A percentile compares a stretch with the other conserved stretches of the same genome.
phyloP scores from a whole-genome alignment of 2,329 filamentous ascomycete genomes.

The Diaporthe citri region DNA sequence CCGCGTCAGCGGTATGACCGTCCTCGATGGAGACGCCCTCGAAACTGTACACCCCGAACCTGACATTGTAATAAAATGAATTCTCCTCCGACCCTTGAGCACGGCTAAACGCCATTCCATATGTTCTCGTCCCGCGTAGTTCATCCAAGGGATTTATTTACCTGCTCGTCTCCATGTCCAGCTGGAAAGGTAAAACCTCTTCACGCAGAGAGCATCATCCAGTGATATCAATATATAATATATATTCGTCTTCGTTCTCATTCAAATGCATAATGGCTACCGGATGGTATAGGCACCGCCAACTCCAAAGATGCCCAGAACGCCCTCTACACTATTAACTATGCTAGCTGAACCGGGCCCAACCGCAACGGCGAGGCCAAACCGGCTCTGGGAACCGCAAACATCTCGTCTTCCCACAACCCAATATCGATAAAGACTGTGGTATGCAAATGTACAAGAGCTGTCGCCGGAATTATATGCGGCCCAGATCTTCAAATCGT shows the following conservation, averaged over 20 bases:
- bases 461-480: background rate
- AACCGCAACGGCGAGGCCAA: background rate
- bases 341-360: background rate
- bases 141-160: background rate
- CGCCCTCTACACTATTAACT: slow-evolving; percentile 21
- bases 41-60: background rate
- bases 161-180: background rate
- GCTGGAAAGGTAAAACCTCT: background rate
- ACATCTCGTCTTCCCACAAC: background rate
- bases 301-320: slow-evolving; percentile 31
- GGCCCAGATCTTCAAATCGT: background rate
- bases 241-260: background rate
- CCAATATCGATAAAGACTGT: slow-evolving; percentile 19
- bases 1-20: background rate
- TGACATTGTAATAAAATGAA: background rate
- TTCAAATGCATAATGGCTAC: slow-evolving; percentile 7
- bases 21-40: background rate
- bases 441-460: slow-evolving; percentile 12
- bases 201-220: background rate
- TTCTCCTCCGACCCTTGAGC: background rate
- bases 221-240: background rate
- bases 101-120: background rate
- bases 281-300: slow-evolving; percentile 25
- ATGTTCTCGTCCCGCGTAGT: background rate
- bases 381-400: background rate